Conservation (phyloP, 345 rosid genomes). For the Pugionium dolabratum region DNA sequence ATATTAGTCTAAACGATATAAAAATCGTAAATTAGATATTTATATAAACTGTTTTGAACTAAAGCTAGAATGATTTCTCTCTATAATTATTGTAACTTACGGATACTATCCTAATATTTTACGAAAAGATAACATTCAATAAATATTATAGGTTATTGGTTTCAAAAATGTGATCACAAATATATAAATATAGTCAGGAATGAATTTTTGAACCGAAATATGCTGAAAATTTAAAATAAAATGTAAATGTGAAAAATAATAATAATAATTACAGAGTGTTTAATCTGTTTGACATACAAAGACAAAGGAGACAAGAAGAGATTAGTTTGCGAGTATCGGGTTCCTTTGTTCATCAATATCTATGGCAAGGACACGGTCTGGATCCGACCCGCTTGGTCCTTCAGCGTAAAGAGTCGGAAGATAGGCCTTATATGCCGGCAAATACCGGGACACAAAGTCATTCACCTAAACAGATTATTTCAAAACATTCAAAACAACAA, state of each 20-base stretch:
- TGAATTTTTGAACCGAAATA: too few species aligned
- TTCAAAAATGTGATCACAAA: too few species aligned
- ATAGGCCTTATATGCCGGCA: slow-evolving; percentile 90
- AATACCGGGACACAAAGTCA: slow-evolving; percentile 90
- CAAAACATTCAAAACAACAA: slow-evolving; percentile 7
- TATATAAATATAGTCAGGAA: too few species aligned
- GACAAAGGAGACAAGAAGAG: slow-evolving; percentile 13
- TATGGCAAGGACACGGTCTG: slow-evolving; percentile 54
- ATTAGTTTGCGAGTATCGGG: slow-evolving; percentile 53
- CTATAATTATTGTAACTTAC: too few species aligned
- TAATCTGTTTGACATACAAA: slow-evolving; percentile 9
- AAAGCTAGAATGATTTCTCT: too few species aligned
- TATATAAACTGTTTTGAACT: too few species aligned
- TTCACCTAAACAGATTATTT: slow-evolving; percentile 52
- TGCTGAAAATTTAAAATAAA: background rate
- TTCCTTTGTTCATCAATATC: slow-evolving; percentile 89
- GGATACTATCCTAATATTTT: too few species aligned
- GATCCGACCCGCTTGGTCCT: slow-evolving; percentile 90
- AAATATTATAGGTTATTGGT: too few species aligned
- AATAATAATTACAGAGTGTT: too few species aligned
- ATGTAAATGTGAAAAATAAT: background rate
- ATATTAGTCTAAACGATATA: too few species aligned
- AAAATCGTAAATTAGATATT: too few species aligned
- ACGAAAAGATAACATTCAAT: too few species aligned
- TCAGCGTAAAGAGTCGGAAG: slow-evolving; percentile 77